These are phyloP conservation scores for Margaritispora aquatica DNA, from an alignment of 495 filamentous ascomycete genomes.

Conservation along the genomic window DNA sequence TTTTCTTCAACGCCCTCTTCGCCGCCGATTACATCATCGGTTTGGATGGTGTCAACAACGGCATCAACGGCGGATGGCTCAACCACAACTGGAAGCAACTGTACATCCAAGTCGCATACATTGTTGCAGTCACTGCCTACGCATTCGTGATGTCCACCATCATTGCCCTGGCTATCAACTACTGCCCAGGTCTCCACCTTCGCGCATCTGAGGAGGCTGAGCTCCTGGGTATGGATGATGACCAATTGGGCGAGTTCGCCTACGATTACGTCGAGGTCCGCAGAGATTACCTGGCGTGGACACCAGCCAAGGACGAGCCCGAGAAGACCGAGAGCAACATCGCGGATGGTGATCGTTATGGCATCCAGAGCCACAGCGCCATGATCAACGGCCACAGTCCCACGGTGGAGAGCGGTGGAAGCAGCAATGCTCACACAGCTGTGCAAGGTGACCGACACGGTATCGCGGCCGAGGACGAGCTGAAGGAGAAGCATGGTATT, in stretches of 20 bases:
- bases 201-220: conserved; percentile 95
- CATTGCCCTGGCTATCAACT: conserved; percentile 79
- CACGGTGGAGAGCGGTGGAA: not conserved
- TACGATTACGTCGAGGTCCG: conserved; percentile 99
- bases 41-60: conserved; percentile 87
- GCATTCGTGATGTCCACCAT: conserved; percentile 78
- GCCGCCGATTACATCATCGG: conserved; percentile 85
- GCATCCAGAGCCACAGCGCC: conserved; percentile 70
- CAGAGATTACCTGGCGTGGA: conserved; percentile 96
- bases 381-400: conserved; percentile 47
- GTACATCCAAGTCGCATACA: conserved; percentile 88
- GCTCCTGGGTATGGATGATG: conserved; percentile 96
- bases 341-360: conserved; percentile 66
- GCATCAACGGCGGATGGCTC: conserved; percentile 70
- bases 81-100: conserved; percentile 85
- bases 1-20: conserved; percentile 91
- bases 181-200: conserved; percentile 83
- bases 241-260: conserved; percentile 97
- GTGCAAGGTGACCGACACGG: conserved; percentile 36
- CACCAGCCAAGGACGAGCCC: conserved; percentile 71
- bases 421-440: conserved; percentile 8
- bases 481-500: conserved; percentile 22
- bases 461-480: conserved; percentile 30
- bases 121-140: conserved; percentile 68
- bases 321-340: conserved; percentile 54